Base-by-base conservation (phyloP, 495 filamentous ascomycete genomes). In the Jackrogersella multiformis region DNA sequence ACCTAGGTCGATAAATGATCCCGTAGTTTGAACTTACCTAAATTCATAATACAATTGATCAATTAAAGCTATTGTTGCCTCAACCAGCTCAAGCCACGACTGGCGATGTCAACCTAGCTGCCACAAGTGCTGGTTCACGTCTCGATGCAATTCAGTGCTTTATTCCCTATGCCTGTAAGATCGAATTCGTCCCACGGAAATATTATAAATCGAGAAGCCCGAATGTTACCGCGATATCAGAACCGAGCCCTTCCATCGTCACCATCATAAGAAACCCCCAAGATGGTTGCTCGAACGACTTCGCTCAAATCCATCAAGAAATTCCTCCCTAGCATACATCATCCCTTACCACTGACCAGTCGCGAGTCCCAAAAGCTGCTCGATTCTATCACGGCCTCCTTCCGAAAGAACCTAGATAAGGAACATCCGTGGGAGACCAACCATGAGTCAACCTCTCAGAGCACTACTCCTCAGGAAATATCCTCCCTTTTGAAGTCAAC, bases 371-470 rank as follows among this genome's bases (percentile, higher is more conserved):
- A 88, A 66, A 84, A 87, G 63, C 81, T 96, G 1, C 86, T 93
- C 56, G 80, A 84, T 23, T 80, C 85, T 55, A 84, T 96, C 61
- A 93, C 89, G 15, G 79, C 82, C 4, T 93, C 90, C n/a, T 96
- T 96, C 76, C 86, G 89, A 56, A 78, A 83, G 35, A 88, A 91
- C 32, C 82, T 96, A 30, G 90, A 94, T 71, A 79, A 76, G 35
- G 85, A 90, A 67, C 85, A 92, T 71, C 85, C 85, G 35, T 74
- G 70, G 63, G 64, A 75, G 13, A 52, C 70, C 34, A 62, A 67
- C 18, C 45, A 68, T 44, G 57, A 65, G n/a, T 58, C 57, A 35
- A 32, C 39, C 7, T 39, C 72, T 9, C 56, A 56, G 35, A 65
- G 64, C 23, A 55, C 67, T 38, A 54, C 72, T 20, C 53, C 61